Evolutionary conservation across 495 filamentous ascomycete genomes (phyloP), one percentile per base, ranked within the genome.

Genomic region (Penicillium malachiteum): DNA sequence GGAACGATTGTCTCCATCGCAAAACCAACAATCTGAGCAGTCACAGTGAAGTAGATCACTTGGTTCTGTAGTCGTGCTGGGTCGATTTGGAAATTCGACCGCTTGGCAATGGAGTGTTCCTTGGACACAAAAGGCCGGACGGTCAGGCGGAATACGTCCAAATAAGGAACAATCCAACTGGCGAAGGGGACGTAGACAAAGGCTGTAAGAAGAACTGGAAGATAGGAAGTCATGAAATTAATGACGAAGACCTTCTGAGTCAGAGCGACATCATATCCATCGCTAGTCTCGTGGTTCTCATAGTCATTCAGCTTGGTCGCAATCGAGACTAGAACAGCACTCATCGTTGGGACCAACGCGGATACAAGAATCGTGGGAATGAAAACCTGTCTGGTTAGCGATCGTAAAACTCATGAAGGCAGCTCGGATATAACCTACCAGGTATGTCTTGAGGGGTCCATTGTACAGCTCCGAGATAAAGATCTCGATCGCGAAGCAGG

Each of bases 151-250:
- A 97, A 95, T 48, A 97, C 70, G 63, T 97, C 89, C 11, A 98
- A 81, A 57, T 97, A 88, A 0, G 94, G 94, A 1, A 96, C 89
- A 50, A 98, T 85, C 34, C 89, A 60, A 60, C 83, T 86, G 7
- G 89, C 94, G 69, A 97, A 98, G 0, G 94, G 95, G 21, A 98
- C 89, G 61, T 98, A 98, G 51, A 98, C 87, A 67, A 98, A 98
- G 7, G 94, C 92, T 0, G 94, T 97, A 12, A 98, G 77, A 70
- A 96, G 87, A 32, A 98, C 84, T 0, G 91, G 88, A 3, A 96
- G 83, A 65, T 97, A 98, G 0, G 94, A 97, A 11, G 91, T 96
- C 65, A 98, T 94, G 65, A 97, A 96, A 75, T 98, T 97, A 59
- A 98, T 81, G 18, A 98, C 83, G 60, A 98, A 97, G 41, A 96